Evolutionary conservation across 2,329 filamentous ascomycete species (phyloP), one percentile per base, ranked within the genome.

Genomic region (Ceratocystis harringtonii): DNA sequence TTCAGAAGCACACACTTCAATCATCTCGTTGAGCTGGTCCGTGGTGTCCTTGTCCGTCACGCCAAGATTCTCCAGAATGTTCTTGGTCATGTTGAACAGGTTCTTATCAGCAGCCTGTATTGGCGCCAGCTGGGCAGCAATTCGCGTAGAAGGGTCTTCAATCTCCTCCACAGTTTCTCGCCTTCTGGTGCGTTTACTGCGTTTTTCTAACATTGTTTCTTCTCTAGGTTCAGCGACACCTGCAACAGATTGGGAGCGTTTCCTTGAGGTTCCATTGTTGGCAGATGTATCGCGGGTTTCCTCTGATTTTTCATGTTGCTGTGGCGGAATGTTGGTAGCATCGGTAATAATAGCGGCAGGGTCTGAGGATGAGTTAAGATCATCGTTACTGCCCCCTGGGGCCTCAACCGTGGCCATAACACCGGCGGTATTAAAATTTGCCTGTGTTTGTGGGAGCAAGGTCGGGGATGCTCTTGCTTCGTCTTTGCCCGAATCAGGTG

Each of bases 121-220:
- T 1, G 80, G 79, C 69, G 82, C 79, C 3, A 86, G 73, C 69
- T 85, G 81, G 63, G 78, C 79, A 1, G 81, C 79, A 63, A 80
- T 77, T 30, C 80, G 74, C 0, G 77, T 78, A 62, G 77, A 80
- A 5, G 81, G 76, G 67, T 85, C 82, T 15, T 80, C 72, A 0
- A 75, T 73, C 61, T 84, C 83, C 44, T 82, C 83, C 10, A 80
- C 77, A 2, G 79, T 81, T 55, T 86, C 84, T 64, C 85, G 78
- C 19, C 83, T 80, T 58, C 85, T 79, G 36, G 84, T 84, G 62
- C 85, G 77, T 71, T 88, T 88, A 72, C 84, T 87, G 66, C 84
- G 77, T 70, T 86, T 87, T 64, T 82, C 80, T 10, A 81, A 78
- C 1, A 75, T 76, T 28, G 77, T 78, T 43, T 86, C 84, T 63